phyloP scores from a whole-genome alignment of 148 eudicot genomes.

The Euryodendron excelsum region DNA sequence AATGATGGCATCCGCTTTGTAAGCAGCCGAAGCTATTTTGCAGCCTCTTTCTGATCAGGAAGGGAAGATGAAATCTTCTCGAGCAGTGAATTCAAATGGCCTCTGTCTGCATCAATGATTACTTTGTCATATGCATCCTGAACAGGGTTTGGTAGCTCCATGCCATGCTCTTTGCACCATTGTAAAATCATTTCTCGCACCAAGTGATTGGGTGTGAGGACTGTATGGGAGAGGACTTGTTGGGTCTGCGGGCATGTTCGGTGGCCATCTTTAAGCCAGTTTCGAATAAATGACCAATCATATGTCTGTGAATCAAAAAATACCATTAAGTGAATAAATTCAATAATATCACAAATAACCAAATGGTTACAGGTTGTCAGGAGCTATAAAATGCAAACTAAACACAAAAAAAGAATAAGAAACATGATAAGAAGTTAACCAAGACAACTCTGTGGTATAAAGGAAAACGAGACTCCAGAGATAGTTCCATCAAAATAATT shows the following conservation, averaged over 20 bases:
- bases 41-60: constrained; percentile 67
- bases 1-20: constrained; percentile 38
- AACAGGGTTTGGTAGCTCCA: constrained; percentile 38
- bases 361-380: not conserved
- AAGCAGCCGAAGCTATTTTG: constrained; percentile 42
- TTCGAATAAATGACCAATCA: constrained; percentile 68
- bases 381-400: not conserved
- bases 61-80: constrained; percentile 56
- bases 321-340: not conserved
- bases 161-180: constrained; percentile 61
- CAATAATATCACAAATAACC: not conserved
- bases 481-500: not conserved
- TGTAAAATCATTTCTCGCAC: constrained; percentile 56
- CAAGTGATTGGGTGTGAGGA: constrained; percentile 66
- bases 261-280: constrained; percentile 81
- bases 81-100: constrained; percentile 46
- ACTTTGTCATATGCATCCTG: constrained; percentile 37
- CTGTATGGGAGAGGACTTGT: constrained; percentile 78
- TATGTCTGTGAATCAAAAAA: constrained; percentile 56
- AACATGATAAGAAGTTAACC: not conserved
- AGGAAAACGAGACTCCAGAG: not conserved
- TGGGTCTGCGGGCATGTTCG: constrained; percentile 74
- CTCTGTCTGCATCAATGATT: constrained; percentile 47
- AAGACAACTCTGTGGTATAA: no score
- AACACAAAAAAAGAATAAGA: not conserved